phyloP scores from a whole-genome alignment of 2,329 filamentous ascomycete genomes.

The Dactylellina drechsleri region DNA sequence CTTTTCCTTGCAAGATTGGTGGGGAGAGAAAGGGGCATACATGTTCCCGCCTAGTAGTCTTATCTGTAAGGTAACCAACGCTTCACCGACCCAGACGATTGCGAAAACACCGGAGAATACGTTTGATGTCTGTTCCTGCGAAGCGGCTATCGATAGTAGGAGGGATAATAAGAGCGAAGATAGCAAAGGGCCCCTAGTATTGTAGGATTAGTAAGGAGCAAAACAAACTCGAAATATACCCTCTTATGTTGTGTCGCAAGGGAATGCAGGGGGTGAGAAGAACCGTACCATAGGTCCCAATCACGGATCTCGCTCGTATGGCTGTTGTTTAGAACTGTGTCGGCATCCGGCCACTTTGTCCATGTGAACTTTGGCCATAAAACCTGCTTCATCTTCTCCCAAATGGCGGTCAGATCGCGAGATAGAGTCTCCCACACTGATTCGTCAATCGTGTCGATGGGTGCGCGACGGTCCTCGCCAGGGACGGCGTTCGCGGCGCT shows the following conservation, averaged over 20 bases:
- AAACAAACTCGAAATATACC: slow-evolving; percentile 9
- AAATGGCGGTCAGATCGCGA: slow-evolving; percentile 88
- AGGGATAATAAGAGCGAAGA: slow-evolving; percentile 91
- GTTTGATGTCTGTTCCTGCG: slow-evolving; percentile 80
- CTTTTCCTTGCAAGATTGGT: background rate
- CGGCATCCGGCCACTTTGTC: slow-evolving; percentile 75
- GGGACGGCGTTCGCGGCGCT: slow-evolving; percentile 62
- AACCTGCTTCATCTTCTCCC: slow-evolving; percentile 98
- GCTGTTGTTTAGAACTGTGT: slow-evolving; percentile 70
- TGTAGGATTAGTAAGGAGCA: slow-evolving; percentile 30
- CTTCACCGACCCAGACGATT: slow-evolving; percentile 95
- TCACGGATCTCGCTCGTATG: slow-evolving; percentile 67
- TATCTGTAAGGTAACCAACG: slow-evolving; percentile 96
- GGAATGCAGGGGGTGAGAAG: slow-evolving; percentile 2
- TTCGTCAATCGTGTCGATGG: slow-evolving; percentile 95
- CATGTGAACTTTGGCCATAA: slow-evolving; percentile 95
- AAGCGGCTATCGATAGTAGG: slow-evolving; percentile 83
- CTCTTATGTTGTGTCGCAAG: background rate
- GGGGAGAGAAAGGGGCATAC: slow-evolving; percentile 68
- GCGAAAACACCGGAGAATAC: slow-evolving; percentile 98
- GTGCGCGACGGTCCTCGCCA: slow-evolving; percentile 89
- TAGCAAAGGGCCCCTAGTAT: slow-evolving; percentile 80
- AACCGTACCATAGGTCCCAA: slow-evolving; percentile 86
- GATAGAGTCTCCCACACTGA: slow-evolving; percentile 96
- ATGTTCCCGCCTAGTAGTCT: slow-evolving; percentile 96